These are phyloP conservation scores for Carex sylvatica DNA, from an alignment of 202 grass and related monocot species.

Conservation along the genomic window DNA sequence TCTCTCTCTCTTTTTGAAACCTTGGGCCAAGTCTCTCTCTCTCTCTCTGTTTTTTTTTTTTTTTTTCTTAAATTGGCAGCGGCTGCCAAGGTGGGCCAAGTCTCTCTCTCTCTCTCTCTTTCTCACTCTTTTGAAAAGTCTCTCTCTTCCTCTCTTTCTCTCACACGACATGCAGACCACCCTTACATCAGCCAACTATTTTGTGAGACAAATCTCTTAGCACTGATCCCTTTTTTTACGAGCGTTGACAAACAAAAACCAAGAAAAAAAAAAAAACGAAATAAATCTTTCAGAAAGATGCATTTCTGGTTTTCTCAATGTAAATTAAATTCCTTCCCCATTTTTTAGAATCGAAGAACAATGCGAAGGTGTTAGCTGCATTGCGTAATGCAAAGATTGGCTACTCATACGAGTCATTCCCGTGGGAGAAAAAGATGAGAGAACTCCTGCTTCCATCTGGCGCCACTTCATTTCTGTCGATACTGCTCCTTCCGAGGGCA, in stretches of 20 bases:
- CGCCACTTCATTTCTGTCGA: conserved; percentile 59
- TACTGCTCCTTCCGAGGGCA: conserved; percentile 70
- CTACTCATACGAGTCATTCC: conserved; percentile 53
- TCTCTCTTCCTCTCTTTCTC: background rate
- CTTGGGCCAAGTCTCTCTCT: background rate
- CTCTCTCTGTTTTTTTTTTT: no score
- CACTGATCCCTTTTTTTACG: background rate
- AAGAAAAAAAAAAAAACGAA: background rate
- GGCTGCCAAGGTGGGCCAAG: background rate
- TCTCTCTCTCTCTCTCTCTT: background rate
- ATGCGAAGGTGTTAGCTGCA: conserved; percentile 39
- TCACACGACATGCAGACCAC: background rate
- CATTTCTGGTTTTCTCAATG: conserved; percentile 3
- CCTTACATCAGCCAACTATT: conserved; percentile 2
- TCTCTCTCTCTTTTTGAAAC: background rate
- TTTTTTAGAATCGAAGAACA: conserved; percentile 49
- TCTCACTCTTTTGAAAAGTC: background rate
- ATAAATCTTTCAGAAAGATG: background rate
- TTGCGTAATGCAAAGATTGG: conserved; percentile 57
- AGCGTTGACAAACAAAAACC: conserved; percentile 22
- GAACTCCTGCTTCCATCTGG: conserved; percentile 46
- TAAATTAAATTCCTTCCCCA: background rate
- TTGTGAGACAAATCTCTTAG: conserved; percentile 13
- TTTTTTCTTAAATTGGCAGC: no score
- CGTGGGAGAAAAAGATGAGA: conserved; percentile 89